Evolutionary conservation across 345 rosid species (phyloP).

Genomic region (Bruguiera gymnorhiza): DNA sequence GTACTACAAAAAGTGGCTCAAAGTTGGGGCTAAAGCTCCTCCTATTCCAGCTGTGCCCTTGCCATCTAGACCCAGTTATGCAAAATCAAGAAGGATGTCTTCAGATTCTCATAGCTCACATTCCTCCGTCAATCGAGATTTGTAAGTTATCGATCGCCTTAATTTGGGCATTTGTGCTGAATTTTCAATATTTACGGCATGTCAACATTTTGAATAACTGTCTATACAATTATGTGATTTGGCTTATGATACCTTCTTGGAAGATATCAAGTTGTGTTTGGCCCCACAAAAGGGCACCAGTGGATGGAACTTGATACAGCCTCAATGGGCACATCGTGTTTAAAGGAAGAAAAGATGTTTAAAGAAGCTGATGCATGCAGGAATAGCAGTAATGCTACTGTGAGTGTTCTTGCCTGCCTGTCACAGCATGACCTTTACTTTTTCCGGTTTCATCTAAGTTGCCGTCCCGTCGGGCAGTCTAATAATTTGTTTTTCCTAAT

Average conservation of each 20-base stretch:
- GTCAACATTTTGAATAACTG: neutral
- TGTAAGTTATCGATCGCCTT: constrained; percentile 37
- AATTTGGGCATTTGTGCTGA: neutral
- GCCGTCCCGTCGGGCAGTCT: constrained; percentile 10
- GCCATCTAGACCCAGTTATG: constrained; percentile 33
- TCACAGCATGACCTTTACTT: neutral
- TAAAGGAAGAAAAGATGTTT: constrained; percentile 25
- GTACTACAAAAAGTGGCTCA: constrained; percentile 55
- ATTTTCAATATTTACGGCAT: neutral
- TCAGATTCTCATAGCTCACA: constrained; percentile 44
- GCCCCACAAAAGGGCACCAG: constrained; percentile 24
- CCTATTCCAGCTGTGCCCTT: constrained; percentile 49
- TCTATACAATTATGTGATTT: neutral
- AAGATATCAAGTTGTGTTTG: constrained; percentile 53
- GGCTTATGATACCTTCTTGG: constrained; percentile 1
- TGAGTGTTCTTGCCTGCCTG: constrained; percentile 24
- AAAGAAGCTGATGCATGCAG: constrained; percentile 25
- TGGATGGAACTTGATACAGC: constrained; percentile 28
- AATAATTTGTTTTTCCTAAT: constrained; percentile 2
- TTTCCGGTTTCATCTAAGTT: neutral
- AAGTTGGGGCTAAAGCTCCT: constrained; percentile 46
- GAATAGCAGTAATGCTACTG: constrained; percentile 34
- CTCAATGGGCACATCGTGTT: constrained; percentile 21
- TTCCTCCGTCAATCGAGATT: constrained; percentile 33
- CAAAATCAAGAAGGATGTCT: constrained; percentile 42